Evolutionary conservation across 208 protist genomes (phyloP), one percentile per base, ranked within the genome.

Genomic region (Acanthamoeba castellanii): DNA sequence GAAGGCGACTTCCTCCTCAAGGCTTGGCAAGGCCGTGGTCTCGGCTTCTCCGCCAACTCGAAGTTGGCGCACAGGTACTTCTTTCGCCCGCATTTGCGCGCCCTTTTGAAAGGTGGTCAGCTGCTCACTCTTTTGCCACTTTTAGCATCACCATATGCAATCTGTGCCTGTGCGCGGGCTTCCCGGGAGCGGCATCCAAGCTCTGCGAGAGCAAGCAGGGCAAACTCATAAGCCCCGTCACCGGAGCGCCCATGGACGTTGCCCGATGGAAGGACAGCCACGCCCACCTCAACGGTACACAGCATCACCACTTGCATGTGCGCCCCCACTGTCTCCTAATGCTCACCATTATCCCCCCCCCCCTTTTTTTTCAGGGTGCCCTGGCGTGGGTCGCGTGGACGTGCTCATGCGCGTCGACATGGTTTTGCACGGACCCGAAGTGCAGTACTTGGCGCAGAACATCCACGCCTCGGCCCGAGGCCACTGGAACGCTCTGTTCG

Each of bases 161-260:
- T 16, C 68, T 76, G 68, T 76, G 68, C 30, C 68, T 76, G 32
- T 42, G 68, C 34, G 30, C 68, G 5, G 30, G 68, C 27, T 76
- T 76, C 68, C 68, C 68, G 5, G 68, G 68, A n/a, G 68, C 18
- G 68, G 18, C 32, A 8, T 22, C n/a, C 18, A 76, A 76, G 68
- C 68, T 76, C n/a, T 76, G 68, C 68, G 68, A 76, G 68, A 76
- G 68, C 68, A 76, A 76, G 68, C 68, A 76, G 11, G 68, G 68
- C 68, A 76, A 76, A 27, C 68, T 76, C 68, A 76, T 76, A 2
- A 76, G 68, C 68, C n/a, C 68, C n/a, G 68, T 76, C 27, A 76
- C 68, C 32, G 68, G 68, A 6, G 68, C 68, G 2, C 68, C 68
- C 18, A 76, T 76, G 68, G 68, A 76, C 68, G 68, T 76, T 8